These are phyloP conservation scores for Cytospora mali DNA, from an alignment of 2,329 filamentous ascomycete genomes.

Conservation along the genomic window DNA sequence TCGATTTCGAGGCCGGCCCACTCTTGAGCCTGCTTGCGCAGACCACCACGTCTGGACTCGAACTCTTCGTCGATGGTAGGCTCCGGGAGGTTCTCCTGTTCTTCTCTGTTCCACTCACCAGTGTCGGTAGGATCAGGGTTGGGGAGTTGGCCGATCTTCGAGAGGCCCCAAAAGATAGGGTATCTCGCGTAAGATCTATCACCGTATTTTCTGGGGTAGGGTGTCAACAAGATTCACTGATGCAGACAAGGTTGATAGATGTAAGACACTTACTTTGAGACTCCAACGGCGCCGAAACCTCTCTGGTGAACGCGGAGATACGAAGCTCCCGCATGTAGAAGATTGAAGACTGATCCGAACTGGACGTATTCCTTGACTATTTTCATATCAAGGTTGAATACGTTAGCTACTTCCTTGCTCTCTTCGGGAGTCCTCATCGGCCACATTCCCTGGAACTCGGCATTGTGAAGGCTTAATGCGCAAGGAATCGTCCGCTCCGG, in stretches of 20 bases:
- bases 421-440: constrained; percentile 65
- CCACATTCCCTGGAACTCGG: constrained; percentile 71
- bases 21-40: constrained; percentile 66
- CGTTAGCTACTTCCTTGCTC: constrained; percentile 63
- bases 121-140: constrained; percentile 69
- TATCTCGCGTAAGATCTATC: constrained; percentile 67
- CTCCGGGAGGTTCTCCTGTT: constrained; percentile 48
- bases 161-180: constrained; percentile 69
- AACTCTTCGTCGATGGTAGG: constrained; percentile 58
- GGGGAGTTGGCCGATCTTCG: constrained; percentile 63
- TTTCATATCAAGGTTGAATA: constrained; percentile 63
- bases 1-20: constrained; percentile 67
- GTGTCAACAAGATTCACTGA: background rate
- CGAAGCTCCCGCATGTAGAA: constrained; percentile 65
- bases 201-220: constrained; percentile 56
- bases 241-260: background rate
- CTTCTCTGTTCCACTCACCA: constrained; percentile 58
- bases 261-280: constrained; percentile 49
- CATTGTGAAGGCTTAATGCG: constrained; percentile 68
- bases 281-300: constrained; percentile 68
- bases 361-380: constrained; percentile 64
- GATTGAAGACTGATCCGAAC: constrained; percentile 69
- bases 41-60: constrained; percentile 54
- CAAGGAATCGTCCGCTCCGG: constrained; percentile 60
- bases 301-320: constrained; percentile 68